These are phyloP conservation scores for Cymodocea nodosa DNA, from an alignment of 116 monocot genomes.

Conservation along the genomic window DNA sequence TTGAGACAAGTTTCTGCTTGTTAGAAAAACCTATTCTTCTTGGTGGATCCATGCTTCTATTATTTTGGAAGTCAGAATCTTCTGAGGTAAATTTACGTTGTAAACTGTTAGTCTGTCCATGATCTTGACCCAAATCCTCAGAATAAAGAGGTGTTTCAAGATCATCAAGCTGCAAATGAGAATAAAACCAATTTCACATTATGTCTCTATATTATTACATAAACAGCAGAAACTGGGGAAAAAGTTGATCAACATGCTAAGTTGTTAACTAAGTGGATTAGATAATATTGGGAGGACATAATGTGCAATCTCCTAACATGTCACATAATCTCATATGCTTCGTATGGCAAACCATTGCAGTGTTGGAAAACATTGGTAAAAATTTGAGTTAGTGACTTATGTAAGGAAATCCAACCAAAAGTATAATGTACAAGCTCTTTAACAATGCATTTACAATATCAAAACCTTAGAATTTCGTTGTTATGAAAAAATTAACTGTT, in stretches of 20 bases:
- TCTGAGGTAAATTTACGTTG: slow-evolving; percentile 21
- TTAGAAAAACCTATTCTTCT: slow-evolving; percentile 13
- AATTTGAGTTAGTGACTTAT: neutral
- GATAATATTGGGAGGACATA: neutral
- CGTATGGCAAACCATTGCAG: neutral
- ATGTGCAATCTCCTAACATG: neutral
- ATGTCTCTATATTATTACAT: no score
- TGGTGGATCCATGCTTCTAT: slow-evolving; percentile 20
- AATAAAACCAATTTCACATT: neutral
- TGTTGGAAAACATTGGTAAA: neutral
- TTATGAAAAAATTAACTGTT: no score
- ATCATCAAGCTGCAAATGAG: slow-evolving; percentile 52
- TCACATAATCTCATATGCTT: slow-evolving; percentile 1
- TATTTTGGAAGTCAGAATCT: slow-evolving; percentile 38
- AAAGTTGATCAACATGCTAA: neutral
- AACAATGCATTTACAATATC: neutral
- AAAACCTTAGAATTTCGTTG: no score
- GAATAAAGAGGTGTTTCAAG: slow-evolving; percentile 59
- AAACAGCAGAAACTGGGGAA: neutral
- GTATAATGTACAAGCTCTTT: neutral
- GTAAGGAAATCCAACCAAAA: neutral
- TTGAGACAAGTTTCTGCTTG: slow-evolving; percentile 18
- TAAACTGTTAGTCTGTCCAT: slow-evolving; percentile 29
- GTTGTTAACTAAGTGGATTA: neutral
- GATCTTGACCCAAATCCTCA: slow-evolving; percentile 20